These are phyloP conservation scores for Dentipellis sp. DNA, from an alignment of 768 basidiomycete genomes.

Conservation along the genomic window DNA sequence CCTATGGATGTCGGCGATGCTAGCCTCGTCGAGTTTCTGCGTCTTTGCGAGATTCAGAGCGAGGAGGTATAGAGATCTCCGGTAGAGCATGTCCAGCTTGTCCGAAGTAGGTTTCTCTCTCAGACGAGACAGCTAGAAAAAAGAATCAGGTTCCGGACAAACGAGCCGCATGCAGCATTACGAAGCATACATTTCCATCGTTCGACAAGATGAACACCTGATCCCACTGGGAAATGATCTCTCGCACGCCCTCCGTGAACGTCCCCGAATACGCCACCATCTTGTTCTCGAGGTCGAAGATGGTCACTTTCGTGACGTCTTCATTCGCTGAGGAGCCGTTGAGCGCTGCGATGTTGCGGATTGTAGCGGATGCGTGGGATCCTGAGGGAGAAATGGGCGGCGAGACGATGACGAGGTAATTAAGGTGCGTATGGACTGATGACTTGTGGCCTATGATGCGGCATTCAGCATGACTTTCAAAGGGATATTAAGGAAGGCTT, in stretches of 20 bases:
- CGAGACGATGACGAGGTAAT: conserved; percentile 85
- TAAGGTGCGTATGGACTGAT: conserved; percentile 65
- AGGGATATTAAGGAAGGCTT: conserved; percentile 2
- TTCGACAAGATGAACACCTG: conserved; percentile 71
- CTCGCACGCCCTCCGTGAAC: conserved; percentile 76
- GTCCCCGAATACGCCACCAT: conserved; percentile 77
- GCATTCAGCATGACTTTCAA: background rate
- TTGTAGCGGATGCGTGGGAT: conserved; percentile 59
- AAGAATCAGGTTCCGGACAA: background rate
- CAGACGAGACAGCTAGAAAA: conserved; percentile 49
- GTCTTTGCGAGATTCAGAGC: conserved; percentile 80
- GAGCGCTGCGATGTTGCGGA: conserved; percentile 61
- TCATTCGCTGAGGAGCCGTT: conserved; percentile 33
- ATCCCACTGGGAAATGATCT: conserved; percentile 76
- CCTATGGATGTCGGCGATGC: conserved; percentile 80
- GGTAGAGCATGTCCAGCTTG: conserved; percentile 84
- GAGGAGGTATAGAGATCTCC: conserved; percentile 66
- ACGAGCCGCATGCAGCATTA: background rate
- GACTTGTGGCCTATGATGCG: conserved; percentile 56
- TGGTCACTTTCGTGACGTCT: conserved; percentile 71
- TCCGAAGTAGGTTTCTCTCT: conserved; percentile 72
- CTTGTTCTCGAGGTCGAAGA: conserved; percentile 91
- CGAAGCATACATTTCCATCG: conserved; percentile 56
- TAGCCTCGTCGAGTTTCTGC: conserved; percentile 60
- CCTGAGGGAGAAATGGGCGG: conserved; percentile 70